These are phyloP conservation scores for Oropetium thomaeum DNA, from an alignment of 176 grass and related monocot genomes.

Conservation along the genomic window DNA sequence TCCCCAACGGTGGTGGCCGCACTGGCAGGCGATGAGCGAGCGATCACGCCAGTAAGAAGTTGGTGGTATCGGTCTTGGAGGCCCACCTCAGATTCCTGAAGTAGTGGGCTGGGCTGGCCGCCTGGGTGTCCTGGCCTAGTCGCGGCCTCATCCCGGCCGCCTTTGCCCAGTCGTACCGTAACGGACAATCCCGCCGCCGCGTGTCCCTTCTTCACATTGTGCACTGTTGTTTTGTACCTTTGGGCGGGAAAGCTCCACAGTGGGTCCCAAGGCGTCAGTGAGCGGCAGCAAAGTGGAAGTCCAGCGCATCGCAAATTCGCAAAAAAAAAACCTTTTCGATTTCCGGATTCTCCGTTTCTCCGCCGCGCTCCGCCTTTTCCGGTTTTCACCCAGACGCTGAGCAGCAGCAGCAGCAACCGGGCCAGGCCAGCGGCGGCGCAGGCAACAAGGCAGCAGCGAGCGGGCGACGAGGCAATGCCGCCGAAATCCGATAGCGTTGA, in stretches of 20 bases:
- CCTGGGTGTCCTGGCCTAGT: too few relatives aligned
- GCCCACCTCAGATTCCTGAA: background rate
- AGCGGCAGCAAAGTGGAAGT: too few relatives aligned
- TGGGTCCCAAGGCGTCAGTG: slow-evolving; percentile 1
- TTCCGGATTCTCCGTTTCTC: background rate
- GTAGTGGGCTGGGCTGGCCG: too few relatives aligned
- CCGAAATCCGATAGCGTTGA: slow-evolving; percentile 81
- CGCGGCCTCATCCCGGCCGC: too few relatives aligned
- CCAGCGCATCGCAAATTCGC: background rate
- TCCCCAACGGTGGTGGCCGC: background rate
- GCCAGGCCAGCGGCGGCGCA: background rate
- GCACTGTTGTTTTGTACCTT: background rate
- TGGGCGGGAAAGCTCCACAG: slow-evolving; percentile 42
- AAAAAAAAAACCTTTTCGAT: background rate
- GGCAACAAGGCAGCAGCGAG: background rate
- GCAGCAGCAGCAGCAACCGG: background rate
- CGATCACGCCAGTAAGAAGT: background rate
- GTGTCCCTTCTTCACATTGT: too few relatives aligned
- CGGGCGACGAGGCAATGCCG: slow-evolving; percentile 49
- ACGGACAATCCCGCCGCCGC: background rate
- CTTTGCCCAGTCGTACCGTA: too few relatives aligned
- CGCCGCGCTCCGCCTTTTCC: background rate
- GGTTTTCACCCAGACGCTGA: background rate
- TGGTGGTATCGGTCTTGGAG: background rate
- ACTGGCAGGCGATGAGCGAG: too few relatives aligned